Evolutionary conservation across 306 rosid species (phyloP).

Genomic region (Purshia tridentata): DNA sequence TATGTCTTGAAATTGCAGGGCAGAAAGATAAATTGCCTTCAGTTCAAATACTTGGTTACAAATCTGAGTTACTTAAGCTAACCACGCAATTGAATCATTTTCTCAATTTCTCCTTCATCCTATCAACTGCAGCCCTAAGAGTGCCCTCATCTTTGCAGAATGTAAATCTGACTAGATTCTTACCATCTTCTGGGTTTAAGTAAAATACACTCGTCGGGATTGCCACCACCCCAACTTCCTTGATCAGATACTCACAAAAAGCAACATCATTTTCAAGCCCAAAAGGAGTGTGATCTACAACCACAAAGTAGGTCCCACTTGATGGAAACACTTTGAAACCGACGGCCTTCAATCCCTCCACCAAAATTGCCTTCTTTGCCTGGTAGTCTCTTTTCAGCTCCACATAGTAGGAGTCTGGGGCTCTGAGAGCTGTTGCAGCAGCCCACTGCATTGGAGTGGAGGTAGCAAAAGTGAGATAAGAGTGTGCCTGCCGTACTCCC

Average conservation of each 20-base stretch:
- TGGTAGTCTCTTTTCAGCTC: slow-evolving; percentile 75
- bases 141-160: slow-evolving; percentile 93
- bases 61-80: not conserved
- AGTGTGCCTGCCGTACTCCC: slow-evolving; percentile 75
- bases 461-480: slow-evolving; percentile 76
- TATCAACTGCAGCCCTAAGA: slow-evolving; percentile 74
- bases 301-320: slow-evolving; percentile 83
- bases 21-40: not conserved
- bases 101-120: slow-evolving; percentile 77
- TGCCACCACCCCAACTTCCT: slow-evolving; percentile 94
- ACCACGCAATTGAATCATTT: slow-evolving; percentile 20
- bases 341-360: slow-evolving; percentile 74
- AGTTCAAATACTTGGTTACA: not conserved
- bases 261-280: slow-evolving; percentile 76
- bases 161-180: slow-evolving; percentile 80
- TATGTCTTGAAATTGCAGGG: not conserved
- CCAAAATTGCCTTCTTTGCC: slow-evolving; percentile 77
- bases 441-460: slow-evolving; percentile 92
- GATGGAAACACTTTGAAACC: slow-evolving; percentile 89
- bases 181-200: slow-evolving; percentile 93
- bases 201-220: slow-evolving; percentile 92
- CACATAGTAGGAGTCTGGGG: slow-evolving; percentile 73
- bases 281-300: slow-evolving; percentile 93
- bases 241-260: slow-evolving; percentile 82
- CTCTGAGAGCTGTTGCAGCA: slow-evolving; percentile 83